A percentile compares a stretch with the other conserved stretches of the same genome.
phyloP scores from a whole-genome alignment of 1,139 yeast species.

The Debaryomycetaceae sp. region DNA sequence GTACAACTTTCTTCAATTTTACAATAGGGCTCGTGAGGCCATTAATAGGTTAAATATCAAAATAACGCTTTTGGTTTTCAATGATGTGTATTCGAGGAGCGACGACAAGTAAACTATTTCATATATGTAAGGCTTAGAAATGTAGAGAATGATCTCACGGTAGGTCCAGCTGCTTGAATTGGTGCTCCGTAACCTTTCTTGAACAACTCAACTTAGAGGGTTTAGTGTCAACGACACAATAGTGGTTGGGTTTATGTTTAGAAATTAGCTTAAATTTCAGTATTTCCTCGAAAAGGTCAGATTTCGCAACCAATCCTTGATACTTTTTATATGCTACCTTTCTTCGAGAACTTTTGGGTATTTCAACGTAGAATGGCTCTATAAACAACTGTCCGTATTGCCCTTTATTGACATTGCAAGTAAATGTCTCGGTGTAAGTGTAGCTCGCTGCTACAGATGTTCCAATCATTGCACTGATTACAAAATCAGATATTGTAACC shows the following conservation, averaged over 20 bases:
- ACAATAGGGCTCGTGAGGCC: background rate
- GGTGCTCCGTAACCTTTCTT: background rate
- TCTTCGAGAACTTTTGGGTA: conserved; percentile 10
- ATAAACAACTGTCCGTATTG: conserved; percentile 14
- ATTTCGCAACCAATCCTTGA: conserved; percentile 7
- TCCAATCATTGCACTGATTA: conserved; percentile 8
- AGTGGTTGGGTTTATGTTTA: conserved; percentile 9
- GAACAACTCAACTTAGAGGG: conserved; percentile 7
- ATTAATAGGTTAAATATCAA: background rate
- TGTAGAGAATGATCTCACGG: too few relatives aligned
- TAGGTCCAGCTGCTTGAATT: background rate
- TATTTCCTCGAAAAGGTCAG: conserved; percentile 5
- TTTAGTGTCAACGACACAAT: conserved; percentile 7
- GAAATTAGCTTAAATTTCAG: conserved; percentile 7
- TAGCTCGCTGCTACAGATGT: conserved; percentile 7
- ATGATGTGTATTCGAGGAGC: too few relatives aligned
- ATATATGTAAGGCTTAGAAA: too few relatives aligned
- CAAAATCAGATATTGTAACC: conserved; percentile 3
- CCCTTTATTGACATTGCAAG: conserved; percentile 15
- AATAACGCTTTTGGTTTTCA: background rate
- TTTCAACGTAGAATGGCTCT: conserved; percentile 7
- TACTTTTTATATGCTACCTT: conserved; percentile 8
- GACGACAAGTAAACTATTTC: too few relatives aligned
- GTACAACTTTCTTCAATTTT: too few relatives aligned
- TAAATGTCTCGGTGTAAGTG: conserved; percentile 7